Conservation (phyloP, 2,329 filamentous ascomycete genomes). For the Botrytis pseudocinerea region DNA sequence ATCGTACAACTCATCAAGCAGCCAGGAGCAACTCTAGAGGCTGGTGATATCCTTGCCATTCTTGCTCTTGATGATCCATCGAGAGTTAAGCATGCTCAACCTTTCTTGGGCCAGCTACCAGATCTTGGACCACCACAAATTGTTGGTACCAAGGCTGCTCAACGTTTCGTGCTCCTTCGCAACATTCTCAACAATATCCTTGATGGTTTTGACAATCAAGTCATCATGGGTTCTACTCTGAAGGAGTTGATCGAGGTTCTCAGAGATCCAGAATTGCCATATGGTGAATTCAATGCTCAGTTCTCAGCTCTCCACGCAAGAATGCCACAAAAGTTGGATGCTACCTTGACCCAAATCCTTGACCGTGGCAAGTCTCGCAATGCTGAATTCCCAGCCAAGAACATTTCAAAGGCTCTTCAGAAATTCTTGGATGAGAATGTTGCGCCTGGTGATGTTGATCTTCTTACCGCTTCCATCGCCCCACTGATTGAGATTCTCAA, state of each 20-base stretch:
- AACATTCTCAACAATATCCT: slow-evolving; percentile 85
- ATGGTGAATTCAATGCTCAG: slow-evolving; percentile 94
- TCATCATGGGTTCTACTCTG: slow-evolving; percentile 86
- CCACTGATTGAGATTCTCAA: slow-evolving; percentile 78
- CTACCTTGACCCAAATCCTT: slow-evolving; percentile 78
- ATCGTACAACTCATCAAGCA: slow-evolving; percentile 98
- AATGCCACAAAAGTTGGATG: slow-evolving; percentile 92
- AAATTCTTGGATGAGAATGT: slow-evolving; percentile 91
- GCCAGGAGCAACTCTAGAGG: slow-evolving; percentile 94
- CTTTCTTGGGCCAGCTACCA: slow-evolving; percentile 88
- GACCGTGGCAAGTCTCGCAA: slow-evolving; percentile 78
- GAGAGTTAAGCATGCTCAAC: slow-evolving; percentile 93
- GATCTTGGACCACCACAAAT: slow-evolving; percentile 83
- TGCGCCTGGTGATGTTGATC: slow-evolving; percentile 67
- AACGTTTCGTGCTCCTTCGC: slow-evolving; percentile 77
- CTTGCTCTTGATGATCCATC: slow-evolving; percentile 92
- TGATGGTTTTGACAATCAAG: slow-evolving; percentile 92
- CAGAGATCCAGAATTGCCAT: slow-evolving; percentile 85
- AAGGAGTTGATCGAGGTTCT: slow-evolving; percentile 90
- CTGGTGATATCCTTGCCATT: slow-evolving; percentile 97
- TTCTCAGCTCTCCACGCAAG: slow-evolving; percentile 95
- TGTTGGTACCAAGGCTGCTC: slow-evolving; percentile 86
- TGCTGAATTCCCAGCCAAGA: slow-evolving; percentile 88
- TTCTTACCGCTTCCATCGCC: slow-evolving; percentile 70
- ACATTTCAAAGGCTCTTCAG: slow-evolving; percentile 76